Conservation (phyloP, 1,284 basidiomycete genomes). For the Ceratobasidium sp. region DNA sequence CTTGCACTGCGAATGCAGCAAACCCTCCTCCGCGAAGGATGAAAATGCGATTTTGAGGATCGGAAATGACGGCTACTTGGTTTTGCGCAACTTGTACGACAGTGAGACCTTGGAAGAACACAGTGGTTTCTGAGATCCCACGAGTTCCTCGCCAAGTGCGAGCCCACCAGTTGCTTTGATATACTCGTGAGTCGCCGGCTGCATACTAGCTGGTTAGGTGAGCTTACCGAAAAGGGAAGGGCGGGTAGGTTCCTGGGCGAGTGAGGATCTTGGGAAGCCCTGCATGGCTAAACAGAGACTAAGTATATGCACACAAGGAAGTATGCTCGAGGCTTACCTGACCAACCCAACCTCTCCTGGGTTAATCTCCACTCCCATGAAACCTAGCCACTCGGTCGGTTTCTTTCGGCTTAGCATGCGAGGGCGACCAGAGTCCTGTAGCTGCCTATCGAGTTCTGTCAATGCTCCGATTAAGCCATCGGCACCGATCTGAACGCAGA, state of each 20-base stretch:
- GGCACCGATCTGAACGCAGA: constrained; percentile 72
- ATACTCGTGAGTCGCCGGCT: not conserved
- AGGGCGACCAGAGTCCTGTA: constrained; percentile 65
- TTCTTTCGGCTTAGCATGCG: constrained; percentile 65
- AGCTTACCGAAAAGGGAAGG: constrained; percentile 66
- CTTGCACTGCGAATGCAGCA: constrained; percentile 70
- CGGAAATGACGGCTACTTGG: constrained; percentile 74
- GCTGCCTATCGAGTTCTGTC: constrained; percentile 69
- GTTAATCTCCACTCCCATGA: constrained; percentile 57
- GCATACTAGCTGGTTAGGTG: not conserved
- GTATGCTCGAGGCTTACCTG: constrained; percentile 65
- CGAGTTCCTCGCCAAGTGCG: constrained; percentile 71
- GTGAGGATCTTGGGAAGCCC: constrained; percentile 77
- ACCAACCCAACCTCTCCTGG: constrained; percentile 70
- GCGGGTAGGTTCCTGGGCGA: constrained; percentile 76
- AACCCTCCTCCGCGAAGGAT: constrained; percentile 61
- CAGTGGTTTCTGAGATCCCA: constrained; percentile 79
- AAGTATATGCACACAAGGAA: constrained; percentile 56
- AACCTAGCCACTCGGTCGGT: constrained; percentile 42
- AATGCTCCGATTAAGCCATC: constrained; percentile 71
- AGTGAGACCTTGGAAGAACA: constrained; percentile 78
- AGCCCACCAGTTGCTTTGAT: constrained; percentile 75
- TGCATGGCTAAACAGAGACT: constrained; percentile 73
- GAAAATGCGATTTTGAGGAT: constrained; percentile 82
- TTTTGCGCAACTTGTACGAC: constrained; percentile 85